phyloP scores from a whole-genome alignment of 768 basidiomycete species.

The Pluteus cervinus region DNA sequence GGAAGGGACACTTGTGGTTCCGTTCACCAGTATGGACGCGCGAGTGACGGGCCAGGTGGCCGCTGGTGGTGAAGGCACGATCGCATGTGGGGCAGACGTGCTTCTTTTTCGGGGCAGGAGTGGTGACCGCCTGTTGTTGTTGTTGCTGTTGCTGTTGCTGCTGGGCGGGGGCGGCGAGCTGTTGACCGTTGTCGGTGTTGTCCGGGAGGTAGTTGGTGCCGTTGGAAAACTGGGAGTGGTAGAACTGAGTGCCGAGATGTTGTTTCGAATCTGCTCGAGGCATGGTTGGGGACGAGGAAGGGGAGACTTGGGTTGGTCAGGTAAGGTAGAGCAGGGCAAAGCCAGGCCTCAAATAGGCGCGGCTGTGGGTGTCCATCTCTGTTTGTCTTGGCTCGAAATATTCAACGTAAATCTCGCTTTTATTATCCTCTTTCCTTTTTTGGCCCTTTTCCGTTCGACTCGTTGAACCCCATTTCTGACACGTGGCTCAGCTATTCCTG shows the following conservation, averaged over 20 bases:
- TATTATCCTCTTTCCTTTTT: no score
- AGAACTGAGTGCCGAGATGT: conserved; percentile 20
- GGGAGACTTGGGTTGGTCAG: no score
- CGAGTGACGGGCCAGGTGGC: conserved; percentile 84
- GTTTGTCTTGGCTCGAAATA: no score
- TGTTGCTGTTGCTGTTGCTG: conserved; percentile 7
- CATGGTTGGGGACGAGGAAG: conserved; percentile 23
- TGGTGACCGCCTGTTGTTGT: conserved; percentile 1
- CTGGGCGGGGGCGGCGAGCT: conserved; percentile 20
- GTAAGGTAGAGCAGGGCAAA: no score
- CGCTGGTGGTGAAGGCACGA: conserved; percentile 81
- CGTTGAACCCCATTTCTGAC: no score
- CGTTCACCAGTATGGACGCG: conserved; percentile 88
- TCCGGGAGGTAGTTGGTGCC: conserved; percentile 19
- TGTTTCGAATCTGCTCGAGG: conserved; percentile 31
- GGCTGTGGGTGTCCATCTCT: no score
- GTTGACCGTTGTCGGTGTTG: conserved; percentile 19
- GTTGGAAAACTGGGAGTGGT: conserved; percentile 25
- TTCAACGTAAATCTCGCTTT: no score
- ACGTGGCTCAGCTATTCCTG: no score
- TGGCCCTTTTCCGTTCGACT: no score
- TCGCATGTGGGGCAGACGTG: conserved; percentile 70
- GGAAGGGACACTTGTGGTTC: conserved; percentile 91
- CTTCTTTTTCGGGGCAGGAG: conserved; percentile 33
- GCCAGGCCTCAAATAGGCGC: no score